Conservation (phyloP, 345 rosid species). For the Psidium friedrichsthalianum region DNA sequence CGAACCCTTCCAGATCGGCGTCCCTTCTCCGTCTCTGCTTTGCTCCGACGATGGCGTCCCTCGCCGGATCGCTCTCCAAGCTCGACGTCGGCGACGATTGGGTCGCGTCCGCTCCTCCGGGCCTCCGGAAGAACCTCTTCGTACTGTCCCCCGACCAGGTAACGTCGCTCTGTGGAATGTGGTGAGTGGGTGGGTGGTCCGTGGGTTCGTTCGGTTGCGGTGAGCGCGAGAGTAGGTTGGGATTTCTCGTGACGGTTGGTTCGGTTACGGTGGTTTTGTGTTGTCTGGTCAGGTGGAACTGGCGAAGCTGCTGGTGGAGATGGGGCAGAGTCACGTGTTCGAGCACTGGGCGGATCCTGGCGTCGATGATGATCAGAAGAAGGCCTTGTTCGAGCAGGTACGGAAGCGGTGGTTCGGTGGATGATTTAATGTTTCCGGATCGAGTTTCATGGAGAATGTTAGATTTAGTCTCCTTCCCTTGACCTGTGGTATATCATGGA, state of each 20-base stretch:
- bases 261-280: background rate
- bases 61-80: constrained; percentile 17
- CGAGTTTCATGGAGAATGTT: background rate
- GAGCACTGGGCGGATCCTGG: constrained; percentile 72
- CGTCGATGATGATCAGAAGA: constrained; percentile 52
- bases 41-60: background rate
- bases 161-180: background rate
- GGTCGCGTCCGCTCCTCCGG: constrained; percentile 49
- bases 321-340: constrained; percentile 70
- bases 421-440: background rate
- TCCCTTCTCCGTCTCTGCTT: background rate
- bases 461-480: background rate
- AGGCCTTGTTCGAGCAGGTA: constrained; percentile 64
- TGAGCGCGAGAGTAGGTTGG: too few relatives aligned
- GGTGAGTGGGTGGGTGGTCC: background rate
- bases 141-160: constrained; percentile 55
- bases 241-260: background rate
- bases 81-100: constrained; percentile 21
- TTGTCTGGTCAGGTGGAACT: constrained; percentile 37
- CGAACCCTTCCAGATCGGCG: too few relatives aligned
- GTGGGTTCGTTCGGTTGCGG: background rate
- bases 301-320: constrained; percentile 59
- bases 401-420: background rate
- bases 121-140: constrained; percentile 45
- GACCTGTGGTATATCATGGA: background rate